Percentiles rank a stretch among this genome's conserved stretches.
Evolutionary conservation across 2,329 filamentous ascomycete genomes (phyloP).

Genomic region (Aaosphaeria arxii): DNA sequence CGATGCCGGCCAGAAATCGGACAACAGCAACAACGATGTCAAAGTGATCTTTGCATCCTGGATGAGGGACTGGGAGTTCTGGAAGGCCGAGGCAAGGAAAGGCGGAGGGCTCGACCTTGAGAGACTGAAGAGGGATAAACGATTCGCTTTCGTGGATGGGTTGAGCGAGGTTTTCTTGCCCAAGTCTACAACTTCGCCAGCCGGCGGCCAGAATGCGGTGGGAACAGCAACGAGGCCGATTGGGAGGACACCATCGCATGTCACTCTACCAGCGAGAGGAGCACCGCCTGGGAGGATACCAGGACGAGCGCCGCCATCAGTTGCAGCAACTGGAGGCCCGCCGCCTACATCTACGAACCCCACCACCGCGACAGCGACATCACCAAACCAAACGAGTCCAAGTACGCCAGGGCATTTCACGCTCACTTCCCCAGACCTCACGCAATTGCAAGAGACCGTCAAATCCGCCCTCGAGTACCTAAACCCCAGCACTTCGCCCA

Average conservation of each 20-base stretch:
- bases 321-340: neutral
- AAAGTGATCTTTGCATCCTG: conserved; percentile 77
- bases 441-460: conserved; percentile 22
- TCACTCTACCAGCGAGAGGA: conserved; percentile 12
- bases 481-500: conserved; percentile 1
- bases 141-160: conserved; percentile 74
- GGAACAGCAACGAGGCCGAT: neutral
- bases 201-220: neutral
- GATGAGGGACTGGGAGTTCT: conserved; percentile 74
- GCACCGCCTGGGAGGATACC: conserved; percentile 16
- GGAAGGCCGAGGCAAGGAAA: conserved; percentile 68
- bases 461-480: conserved; percentile 20
- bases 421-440: conserved; percentile 25
- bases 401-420: conserved; percentile 11
- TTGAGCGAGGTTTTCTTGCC: conserved; percentile 56
- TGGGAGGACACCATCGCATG: neutral
- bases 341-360: neutral
- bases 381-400: neutral
- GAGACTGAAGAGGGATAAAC: conserved; percentile 53
- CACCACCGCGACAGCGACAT: neutral
- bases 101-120: conserved; percentile 72
- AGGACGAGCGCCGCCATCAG: conserved; percentile 7
- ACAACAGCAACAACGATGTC: conserved; percentile 8
- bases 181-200: conserved; percentile 2
- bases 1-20: conserved; percentile 3